Conservation (phyloP, 768 basidiomycete genomes). For the Rhizopogon salebrosus region DNA sequence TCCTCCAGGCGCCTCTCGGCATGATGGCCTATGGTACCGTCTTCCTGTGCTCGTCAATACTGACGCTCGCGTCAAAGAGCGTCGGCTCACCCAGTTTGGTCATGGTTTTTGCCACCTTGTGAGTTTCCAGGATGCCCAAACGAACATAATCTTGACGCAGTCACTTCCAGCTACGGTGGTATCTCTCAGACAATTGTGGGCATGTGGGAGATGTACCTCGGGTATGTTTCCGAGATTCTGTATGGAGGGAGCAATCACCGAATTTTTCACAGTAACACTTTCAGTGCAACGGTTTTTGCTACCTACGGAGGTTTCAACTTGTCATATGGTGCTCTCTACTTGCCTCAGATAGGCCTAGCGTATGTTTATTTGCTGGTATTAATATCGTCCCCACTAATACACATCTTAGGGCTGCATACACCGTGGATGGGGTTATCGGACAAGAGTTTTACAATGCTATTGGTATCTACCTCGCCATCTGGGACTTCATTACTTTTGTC, state of each 20-base stretch:
- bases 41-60: slow-evolving; percentile 23
- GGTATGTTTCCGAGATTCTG: slow-evolving; percentile 10
- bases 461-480: slow-evolving; percentile 23
- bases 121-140: background rate
- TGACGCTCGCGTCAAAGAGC: slow-evolving; percentile 16
- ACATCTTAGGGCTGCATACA: slow-evolving; percentile 16
- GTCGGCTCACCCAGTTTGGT: slow-evolving; percentile 20
- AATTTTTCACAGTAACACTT: slow-evolving; percentile 19
- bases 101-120: slow-evolving; percentile 25
- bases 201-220: slow-evolving; percentile 29
- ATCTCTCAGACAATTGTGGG: slow-evolving; percentile 25
- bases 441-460: slow-evolving; percentile 20
- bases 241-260: background rate
- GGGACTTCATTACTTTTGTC: slow-evolving; percentile 20
- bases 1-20: slow-evolving; percentile 19
- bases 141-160: background rate
- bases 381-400: background rate
- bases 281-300: slow-evolving; percentile 21
- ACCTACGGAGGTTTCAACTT: slow-evolving; percentile 27
- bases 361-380: slow-evolving; percentile 4
- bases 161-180: slow-evolving; percentile 20
- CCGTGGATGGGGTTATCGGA: slow-evolving; percentile 17
- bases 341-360: slow-evolving; percentile 23
- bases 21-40: slow-evolving; percentile 26
- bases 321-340: slow-evolving; percentile 21